Base-by-base conservation (phyloP, 305 asterid genomes). In the Plantago coronopus region DNA sequence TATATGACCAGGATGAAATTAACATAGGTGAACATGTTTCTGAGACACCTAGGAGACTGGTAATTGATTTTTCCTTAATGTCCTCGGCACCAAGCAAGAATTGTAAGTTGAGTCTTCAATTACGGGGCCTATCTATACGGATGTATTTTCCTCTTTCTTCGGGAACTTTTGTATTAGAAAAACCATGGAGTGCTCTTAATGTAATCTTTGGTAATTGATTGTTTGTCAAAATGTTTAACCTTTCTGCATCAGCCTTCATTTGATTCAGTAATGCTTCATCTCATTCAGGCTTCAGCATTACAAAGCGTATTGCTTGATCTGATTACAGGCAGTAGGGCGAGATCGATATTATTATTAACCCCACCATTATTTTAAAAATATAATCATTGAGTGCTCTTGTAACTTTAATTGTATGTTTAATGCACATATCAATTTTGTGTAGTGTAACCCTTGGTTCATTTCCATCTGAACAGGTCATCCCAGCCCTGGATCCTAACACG, bases 401-500 rank as follows among this genome's bases (percentile, higher is more conserved):
- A 14, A 38, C 43, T 38, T 38, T 38, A 38, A 14, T 11, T 38
- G 43, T 38, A 1, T 38, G 12, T 2, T 38, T 10, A 38, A 38
- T 27, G 2, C 20, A 27, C 43, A 16, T 6, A 21, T 37, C 59
- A 42, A 12, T 54, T 55, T 56, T 25, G 13, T 44, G 45, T 49
- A 53, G 58, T 67, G n/a, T 37, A 58, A 61, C 47, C 54, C 66
- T 56, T 65, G 53, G 50, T 40, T 51, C 69, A 13, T 64, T 40
- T 70, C 64, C 62, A 61, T 69, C 55, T 68, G 76, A 64, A 66
- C 87, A 93, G 99, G 99, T 93, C 50, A 93, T 93, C 72, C 99
- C 97, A 42, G 96, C 97, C 63, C 72, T 93, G 79, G 99, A 93
- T 84, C 44, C 94, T 27, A 81, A 73, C 53, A 93, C 97, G 16